phyloP scores from a whole-genome alignment of 1,284 basidiomycete species.

The Taiwanofungus camphoratus region DNA sequence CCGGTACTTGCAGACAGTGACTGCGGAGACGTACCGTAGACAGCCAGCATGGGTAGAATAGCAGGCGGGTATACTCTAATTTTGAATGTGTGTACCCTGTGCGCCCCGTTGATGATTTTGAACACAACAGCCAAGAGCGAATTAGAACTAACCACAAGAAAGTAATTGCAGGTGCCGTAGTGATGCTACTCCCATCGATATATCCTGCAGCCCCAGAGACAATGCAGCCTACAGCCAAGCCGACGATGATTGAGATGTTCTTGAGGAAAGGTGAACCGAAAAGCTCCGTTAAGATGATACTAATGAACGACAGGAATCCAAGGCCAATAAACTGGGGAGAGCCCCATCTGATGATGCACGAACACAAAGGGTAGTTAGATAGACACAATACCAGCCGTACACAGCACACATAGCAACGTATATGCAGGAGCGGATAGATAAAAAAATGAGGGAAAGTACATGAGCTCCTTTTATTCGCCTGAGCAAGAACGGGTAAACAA shows the following conservation, averaged over 20 bases:
- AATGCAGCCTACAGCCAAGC: conserved; percentile 71
- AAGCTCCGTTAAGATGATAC: conserved; percentile 72
- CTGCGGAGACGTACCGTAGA: conserved; percentile 49
- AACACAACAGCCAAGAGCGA: background rate
- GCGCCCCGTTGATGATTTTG: conserved; percentile 1
- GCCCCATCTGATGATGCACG: conserved; percentile 49
- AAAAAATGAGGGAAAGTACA: conserved; percentile 8
- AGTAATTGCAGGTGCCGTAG: conserved; percentile 66
- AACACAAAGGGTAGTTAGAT: too few relatives aligned
- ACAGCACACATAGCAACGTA: conserved; percentile 3
- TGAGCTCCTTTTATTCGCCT: too few relatives aligned
- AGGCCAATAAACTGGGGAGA: conserved; percentile 80
- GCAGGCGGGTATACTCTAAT: conserved; percentile 76
- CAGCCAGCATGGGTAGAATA: conserved; percentile 78
- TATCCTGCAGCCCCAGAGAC: conserved; percentile 75
- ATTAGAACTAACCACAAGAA: conserved; percentile 56
- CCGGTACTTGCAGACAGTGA: background rate
- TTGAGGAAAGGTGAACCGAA: conserved; percentile 82
- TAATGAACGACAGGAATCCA: conserved; percentile 77
- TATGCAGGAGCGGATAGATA: background rate
- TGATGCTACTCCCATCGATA: conserved; percentile 59
- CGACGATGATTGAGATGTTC: conserved; percentile 72
- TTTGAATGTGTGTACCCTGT: conserved; percentile 75
- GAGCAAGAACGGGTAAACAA: too few relatives aligned
- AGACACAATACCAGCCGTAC: too few relatives aligned